Evolutionary conservation across 2,329 filamentous ascomycete genomes (phyloP), one percentile per base, ranked within the genome.

Genomic region (Hypoxylon sp.): DNA sequence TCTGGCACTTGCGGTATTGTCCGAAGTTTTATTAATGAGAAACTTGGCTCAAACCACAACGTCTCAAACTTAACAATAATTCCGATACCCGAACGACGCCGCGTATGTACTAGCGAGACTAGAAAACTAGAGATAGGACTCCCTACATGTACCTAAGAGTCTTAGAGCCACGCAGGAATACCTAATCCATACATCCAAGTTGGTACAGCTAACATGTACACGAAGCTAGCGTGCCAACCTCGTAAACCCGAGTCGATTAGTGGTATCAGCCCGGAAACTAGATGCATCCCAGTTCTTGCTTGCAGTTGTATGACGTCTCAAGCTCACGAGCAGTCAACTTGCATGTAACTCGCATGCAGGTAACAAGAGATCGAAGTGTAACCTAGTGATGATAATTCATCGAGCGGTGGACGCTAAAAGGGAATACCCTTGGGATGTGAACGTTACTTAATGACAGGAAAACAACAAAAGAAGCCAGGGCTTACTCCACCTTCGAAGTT

Each of bases 271-370:
- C 31, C 26, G 13, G 16, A 41, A 11, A 40, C 12, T 29, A 36
- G n/a, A n/a, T n/a, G n/a, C n/a, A n/a, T n/a, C n/a, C n/a, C n/a
- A n/a, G n/a, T n/a, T n/a, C n/a, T 40, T 41, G 43, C 30, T 55
- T 50, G 35, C 46, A 47, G 37, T 21, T 16, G 31, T 32, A 57
- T 54, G 51, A 57, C 55, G 46, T 51, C 32, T 37, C 26, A 21
- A 42, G 17, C 27, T 44, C 31, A 43, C 44, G 25, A 46, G 23
- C 32, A 42, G n/a, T n/a, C n/a, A n/a, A n/a, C n/a, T n/a, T n/a
- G n/a, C n/a, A n/a, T n/a, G 12, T 15, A 42, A n/a, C 20, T 29
- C 53, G 19, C 23, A 37, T 51, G 20, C 25, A 50, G 36, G 36
- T 40, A 41, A 45, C 26, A 40, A 40, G 32, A 21, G n/a, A 37